Base-by-base conservation (phyloP, 2,329 filamentous ascomycete genomes). In the Aspergillus sp. region DNA sequence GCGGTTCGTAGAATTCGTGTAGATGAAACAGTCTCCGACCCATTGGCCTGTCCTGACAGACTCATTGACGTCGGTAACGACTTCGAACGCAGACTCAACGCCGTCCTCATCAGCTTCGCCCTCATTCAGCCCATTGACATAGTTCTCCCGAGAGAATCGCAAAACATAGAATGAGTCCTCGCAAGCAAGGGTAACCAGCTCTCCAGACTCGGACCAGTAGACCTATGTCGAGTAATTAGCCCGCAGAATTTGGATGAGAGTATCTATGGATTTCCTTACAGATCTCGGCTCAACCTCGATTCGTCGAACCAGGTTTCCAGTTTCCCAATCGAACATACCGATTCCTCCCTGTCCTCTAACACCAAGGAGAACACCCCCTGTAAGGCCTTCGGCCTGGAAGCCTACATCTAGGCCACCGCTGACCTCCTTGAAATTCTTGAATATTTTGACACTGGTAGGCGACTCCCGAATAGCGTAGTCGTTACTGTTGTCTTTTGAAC, bases 21-120 rank as follows among this genome's bases (percentile, higher is more conserved):
- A 99, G 74, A 98, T 93, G 82, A 99, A 96, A 80, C 93, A 96
- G 79, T 99, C 95, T 61, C 95, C 95, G 57, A 99, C 90, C 95
- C 95, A 99, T 79, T 96, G 90, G 66, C 93, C 95, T 19, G 93
- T 97, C 64, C 91, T 89, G 51, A 98, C 92, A 63, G 84, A 90
- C 78, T 98, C 95, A 71, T 89, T 93, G 70, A 97, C 92, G 73
- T 98, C 95, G 22, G 93, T 96, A 54, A 98, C 90, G 27, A 98
- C 90, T 71, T 98, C 95, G 66, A 99, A 97, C 5, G 95, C 95
- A 22, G 93, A 85, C 79, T 99, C 95, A 5, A 97, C 93, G 56
- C 95, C 95, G 73, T 97, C 93, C 65, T 89, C 86, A 57, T 98
- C 93, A 7, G 91, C 87, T 66, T 92, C 83, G 3, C 91, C 93